Evolutionary conservation across 2,329 filamentous ascomycete species (phyloP).

Genomic region (Mariannaea sp.): DNA sequence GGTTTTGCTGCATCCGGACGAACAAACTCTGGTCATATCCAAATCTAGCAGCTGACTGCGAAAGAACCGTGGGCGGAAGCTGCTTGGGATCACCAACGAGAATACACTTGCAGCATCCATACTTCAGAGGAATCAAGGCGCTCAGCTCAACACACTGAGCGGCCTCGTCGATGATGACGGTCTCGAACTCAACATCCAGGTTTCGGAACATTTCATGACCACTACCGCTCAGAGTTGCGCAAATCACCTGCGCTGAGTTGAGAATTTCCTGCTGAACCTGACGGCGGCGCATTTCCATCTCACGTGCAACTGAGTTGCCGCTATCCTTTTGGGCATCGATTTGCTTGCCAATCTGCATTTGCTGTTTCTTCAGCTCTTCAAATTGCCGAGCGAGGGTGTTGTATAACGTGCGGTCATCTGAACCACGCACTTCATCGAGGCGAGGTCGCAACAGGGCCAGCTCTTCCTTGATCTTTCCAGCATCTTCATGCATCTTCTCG

Average conservation of each 20-base stretch:
- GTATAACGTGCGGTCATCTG: slow-evolving; percentile 52
- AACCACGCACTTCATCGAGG: slow-evolving; percentile 68
- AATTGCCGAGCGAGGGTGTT: slow-evolving; percentile 74
- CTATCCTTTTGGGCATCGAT: slow-evolving; percentile 89
- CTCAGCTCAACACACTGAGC: slow-evolving; percentile 98
- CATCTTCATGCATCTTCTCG: slow-evolving; percentile 66
- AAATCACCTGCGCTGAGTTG: slow-evolving; percentile 88
- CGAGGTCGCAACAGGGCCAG: slow-evolving; percentile 72
- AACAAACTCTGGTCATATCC: slow-evolving; percentile 98
- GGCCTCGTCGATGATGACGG: slow-evolving; percentile 96
- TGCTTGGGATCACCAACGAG: slow-evolving; percentile 98
- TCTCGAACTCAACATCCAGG: slow-evolving; percentile 95
- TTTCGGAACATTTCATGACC: slow-evolving; percentile 98
- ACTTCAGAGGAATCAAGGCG: slow-evolving; percentile 94
- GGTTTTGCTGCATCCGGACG: slow-evolving; percentile 95
- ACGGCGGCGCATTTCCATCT: slow-evolving; percentile 83
- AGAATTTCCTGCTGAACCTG: slow-evolving; percentile 90
- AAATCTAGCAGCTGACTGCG: slow-evolving; percentile 87
- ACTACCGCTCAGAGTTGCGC: slow-evolving; percentile 91
- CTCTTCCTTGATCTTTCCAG: slow-evolving; percentile 74
- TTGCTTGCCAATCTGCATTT: slow-evolving; percentile 72
- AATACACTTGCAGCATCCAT: slow-evolving; percentile 95
- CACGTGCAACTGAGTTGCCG: slow-evolving; percentile 79
- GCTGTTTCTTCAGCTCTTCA: slow-evolving; percentile 76
- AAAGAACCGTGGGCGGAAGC: slow-evolving; percentile 92